These are phyloP conservation scores for Hypomyces rosellus DNA, from an alignment of 2,329 filamentous ascomycete genomes.

Conservation along the genomic window DNA sequence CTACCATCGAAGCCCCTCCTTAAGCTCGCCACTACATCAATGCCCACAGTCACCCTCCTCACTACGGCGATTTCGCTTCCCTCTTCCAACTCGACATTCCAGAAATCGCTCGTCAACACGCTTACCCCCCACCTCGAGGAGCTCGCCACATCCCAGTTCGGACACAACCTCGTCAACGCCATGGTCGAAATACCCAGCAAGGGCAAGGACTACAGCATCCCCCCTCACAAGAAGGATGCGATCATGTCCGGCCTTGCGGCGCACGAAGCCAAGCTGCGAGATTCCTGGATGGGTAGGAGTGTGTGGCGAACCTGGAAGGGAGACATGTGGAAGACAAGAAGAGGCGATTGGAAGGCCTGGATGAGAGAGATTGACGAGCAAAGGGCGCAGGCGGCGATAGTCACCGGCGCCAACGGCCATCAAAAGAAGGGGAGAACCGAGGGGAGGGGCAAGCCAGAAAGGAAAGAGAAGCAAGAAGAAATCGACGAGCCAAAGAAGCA, in stretches of 20 bases:
- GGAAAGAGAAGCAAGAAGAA: constrained; percentile 1
- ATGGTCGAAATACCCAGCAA: constrained; percentile 45
- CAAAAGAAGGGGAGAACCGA: background rate
- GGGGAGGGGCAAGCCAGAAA: background rate
- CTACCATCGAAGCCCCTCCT: constrained; percentile 51
- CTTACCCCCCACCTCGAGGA: constrained; percentile 39
- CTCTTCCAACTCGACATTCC: constrained; percentile 45
- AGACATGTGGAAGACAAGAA: constrained; percentile 48
- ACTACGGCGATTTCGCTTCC: constrained; percentile 43
- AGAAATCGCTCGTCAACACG: constrained; percentile 47
- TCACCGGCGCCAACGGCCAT: constrained; percentile 11
- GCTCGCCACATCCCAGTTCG: constrained; percentile 44
- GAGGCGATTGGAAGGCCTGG: constrained; percentile 51
- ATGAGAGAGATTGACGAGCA: constrained; percentile 41
- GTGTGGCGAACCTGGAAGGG: constrained; percentile 55
- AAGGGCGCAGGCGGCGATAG: constrained; percentile 14
- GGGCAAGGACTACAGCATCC: constrained; percentile 41
- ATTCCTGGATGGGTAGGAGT: constrained; percentile 48
- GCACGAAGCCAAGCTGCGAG: constrained; percentile 43
- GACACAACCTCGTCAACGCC: constrained; percentile 45
- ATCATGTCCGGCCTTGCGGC: constrained; percentile 44
- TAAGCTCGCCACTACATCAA: constrained; percentile 54
- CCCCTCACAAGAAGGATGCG: constrained; percentile 52
- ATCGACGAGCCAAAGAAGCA: constrained; percentile 12
- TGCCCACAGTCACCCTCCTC: constrained; percentile 44